Percentiles rank a stretch among this genome's conserved stretches.
These are phyloP conservation scores for Chenopodium album DNA, from an alignment of 148 eudicot genomes.

Conservation along the genomic window DNA sequence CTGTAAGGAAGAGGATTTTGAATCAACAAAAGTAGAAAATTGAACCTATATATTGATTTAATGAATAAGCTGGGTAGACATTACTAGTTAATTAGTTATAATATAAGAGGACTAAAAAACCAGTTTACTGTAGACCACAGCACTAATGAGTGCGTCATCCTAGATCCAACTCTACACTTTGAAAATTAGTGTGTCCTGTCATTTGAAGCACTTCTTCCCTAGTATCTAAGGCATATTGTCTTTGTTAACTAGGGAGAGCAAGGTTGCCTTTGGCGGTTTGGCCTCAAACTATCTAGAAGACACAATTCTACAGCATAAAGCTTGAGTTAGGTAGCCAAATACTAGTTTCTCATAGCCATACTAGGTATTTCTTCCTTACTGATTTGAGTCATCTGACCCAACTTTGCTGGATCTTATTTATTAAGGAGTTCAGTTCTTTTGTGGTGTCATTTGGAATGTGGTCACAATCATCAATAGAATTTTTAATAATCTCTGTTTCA, in stretches of 20 bases:
- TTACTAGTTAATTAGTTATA: background rate
- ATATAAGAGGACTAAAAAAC: background rate
- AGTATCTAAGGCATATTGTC: background rate
- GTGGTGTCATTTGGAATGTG: background rate
- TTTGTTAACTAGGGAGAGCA: background rate
- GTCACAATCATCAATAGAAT: background rate
- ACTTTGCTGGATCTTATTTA: background rate
- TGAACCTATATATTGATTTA: background rate
- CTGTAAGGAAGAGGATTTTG: background rate
- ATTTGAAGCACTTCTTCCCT: background rate
- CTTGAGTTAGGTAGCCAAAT: background rate
- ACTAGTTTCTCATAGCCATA: background rate
- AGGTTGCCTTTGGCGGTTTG: background rate
- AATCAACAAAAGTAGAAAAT: background rate
- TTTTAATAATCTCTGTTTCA: constrained; percentile 12
- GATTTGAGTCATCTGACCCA: background rate
- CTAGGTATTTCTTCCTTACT: background rate
- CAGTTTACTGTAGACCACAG: background rate
- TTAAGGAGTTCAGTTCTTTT: too few species aligned
- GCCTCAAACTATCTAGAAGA: background rate
- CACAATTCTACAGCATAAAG: background rate
- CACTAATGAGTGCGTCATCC: background rate
- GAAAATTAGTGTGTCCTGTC: background rate
- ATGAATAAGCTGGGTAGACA: background rate
- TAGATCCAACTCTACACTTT: background rate